Base-by-base conservation (phyloP, 371 early-diverging fungal genomes). In the Zychaea mexicana region DNA sequence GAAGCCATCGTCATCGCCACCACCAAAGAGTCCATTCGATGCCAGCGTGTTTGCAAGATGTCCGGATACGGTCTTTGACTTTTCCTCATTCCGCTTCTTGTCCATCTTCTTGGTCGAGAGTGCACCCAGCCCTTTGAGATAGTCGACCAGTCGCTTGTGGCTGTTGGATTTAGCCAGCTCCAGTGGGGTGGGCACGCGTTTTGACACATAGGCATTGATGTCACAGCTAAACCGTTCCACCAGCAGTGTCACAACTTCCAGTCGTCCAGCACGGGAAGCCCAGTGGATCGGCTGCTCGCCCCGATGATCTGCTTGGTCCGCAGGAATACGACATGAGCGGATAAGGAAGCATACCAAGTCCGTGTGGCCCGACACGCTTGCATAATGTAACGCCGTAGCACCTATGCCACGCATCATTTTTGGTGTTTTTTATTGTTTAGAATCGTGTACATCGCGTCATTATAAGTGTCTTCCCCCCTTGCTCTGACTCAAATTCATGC, bases 381-480 rank as follows among this genome's bases (percentile, higher is more conserved):
- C 81, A 67, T 81, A 81, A 62, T 81, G 81, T 7, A 81, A 55
- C 1, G 69, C 77, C 39, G 70, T 78, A 12, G 78, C 78, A 32
- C 81, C 81, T 78, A 17, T 15, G n/a, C n/a, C n/a, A n/a, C n/a
- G n/a, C n/a, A n/a, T n/a, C n/a, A n/a, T n/a, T n/a, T n/a, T n/a
- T n/a, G n/a, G n/a, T 24, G 0, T 36, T 36, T 36, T 36, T 36
- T 36, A 9, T 49, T 49, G 10, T 4, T 21, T 46, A 46, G 3
- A n/a, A 21, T 49, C 10, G 22, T 49, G 21, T 9, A 24, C 24
- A 42, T 42, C 42, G n/a, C 42, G 2, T 24, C 10, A 10, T 30
- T 10, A 19, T 39, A 17, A 21, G 19, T 46, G 15, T 42, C 42
- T 33, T 33, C n/a, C n/a, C n/a, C n/a, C n/a, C n/a, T n/a, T n/a